Evolutionary conservation across 2,329 filamentous ascomycete genomes (phyloP), one percentile per base, ranked within the genome.

Genomic region (Ascochyta koolunga): DNA sequence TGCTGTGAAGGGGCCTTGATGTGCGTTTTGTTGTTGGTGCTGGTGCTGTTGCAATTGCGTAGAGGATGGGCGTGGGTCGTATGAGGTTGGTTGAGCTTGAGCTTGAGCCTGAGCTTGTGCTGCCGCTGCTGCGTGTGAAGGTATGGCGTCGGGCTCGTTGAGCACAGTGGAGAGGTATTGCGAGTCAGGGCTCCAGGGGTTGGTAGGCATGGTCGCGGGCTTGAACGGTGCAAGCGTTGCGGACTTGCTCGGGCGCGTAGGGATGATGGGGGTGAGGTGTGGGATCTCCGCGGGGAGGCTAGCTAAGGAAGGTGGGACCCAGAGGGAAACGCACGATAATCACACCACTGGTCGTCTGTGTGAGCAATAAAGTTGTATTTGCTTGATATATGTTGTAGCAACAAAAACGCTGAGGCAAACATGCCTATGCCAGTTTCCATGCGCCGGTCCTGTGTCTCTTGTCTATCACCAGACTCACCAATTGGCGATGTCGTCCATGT

Each of bases 291-390:
- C 61, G 59, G 62, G 54, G 51, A 59, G 55, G 38, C 43, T 58
- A 24, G 41, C 50, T 58, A 51, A 44, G 64, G 62, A 65, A 66
- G 61, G 65, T 66, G 64, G 50, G 50, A 24, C 51, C 51, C 45
- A 54, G 2, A 7, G 37, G 13, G 9, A 22, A 13, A 6, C 16
- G 19, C 16, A 38, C 35, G n/a, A 21, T 11, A 10, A 29, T 29
- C 10, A 29, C 27, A 29, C 27, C 27, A 29, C 27, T 9, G 16
- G 4, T 37, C 4, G 19, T 9, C 10, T 42, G 31, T 22, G 46
- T 21, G 46, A 42, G 46, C 46, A 48, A 31, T 16, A 22, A 22
- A 18, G 16, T 31, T 44, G 8, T 53, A 44, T 47, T 51, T 33
- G 33, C 35, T 22, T 47, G 45, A 37, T 37, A 45, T 45, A 54